Base-by-base conservation (phyloP, 371 early-diverging fungal species). In the Circinella umbellata region DNA sequence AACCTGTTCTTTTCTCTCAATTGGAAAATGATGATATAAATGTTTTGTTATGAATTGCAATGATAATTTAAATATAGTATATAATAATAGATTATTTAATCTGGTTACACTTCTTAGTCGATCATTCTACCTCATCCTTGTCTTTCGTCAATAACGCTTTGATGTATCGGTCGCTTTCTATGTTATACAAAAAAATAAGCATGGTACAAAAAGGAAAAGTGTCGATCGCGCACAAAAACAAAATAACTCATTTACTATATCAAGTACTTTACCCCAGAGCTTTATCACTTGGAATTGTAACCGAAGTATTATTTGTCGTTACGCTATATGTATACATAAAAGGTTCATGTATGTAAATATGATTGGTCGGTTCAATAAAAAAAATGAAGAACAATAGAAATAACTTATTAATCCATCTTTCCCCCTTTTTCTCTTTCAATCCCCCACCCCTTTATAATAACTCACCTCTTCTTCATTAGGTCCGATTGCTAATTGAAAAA, bases 81-180 rank as follows among this genome's bases (percentile, higher is more conserved):
- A 27, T 15, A 64, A 64, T n/a, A 49, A 42, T 10, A 61, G 48
- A 27, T 27, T 61, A 15, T 46, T 68, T 68, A 68, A 67, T 39
- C 59, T 42, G 60, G 68, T 68, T 68, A 68, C 68, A 68, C 68
- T 37, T 62, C 62, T 9, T 1, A 66, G 57, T 37, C 51, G 49
- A 61, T 64, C 65, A 10, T 14, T 27, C 5, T 18, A 15, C 62
- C 34, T 53, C 61, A 49, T 61, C 53, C 62, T 48, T 47, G 39
- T 46, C 62, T 62, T 61, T 11, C 34, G 13, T 37, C 57, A 35
- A 37, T 14, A 13, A 36, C 53, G 39, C 18, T 18, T 37, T 46
- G 27, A 66, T 42, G 67, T 18, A 39, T 15, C 35, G 53, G 42
- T 20, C 55, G 59, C 20, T 57, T 37, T 38, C 67, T 57, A 57